Evolutionary conservation across 805 yeast genomes (phyloP).

Genomic region (Hanseniaspora mollemarum): DNA sequence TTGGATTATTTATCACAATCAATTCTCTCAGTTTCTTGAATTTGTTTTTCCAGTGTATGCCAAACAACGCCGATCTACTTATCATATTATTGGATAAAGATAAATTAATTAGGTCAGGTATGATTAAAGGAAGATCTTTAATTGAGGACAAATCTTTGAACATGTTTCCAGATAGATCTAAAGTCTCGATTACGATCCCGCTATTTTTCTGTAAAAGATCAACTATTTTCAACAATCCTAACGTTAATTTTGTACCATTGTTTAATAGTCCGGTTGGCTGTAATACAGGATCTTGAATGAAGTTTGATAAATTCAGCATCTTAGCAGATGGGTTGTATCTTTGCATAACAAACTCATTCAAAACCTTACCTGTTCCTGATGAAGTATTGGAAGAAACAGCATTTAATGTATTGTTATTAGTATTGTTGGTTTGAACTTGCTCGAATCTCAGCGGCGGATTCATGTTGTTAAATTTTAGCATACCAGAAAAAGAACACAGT

Average conservation of each 20-base stretch:
- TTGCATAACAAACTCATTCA: constrained; percentile 39
- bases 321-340: constrained; percentile 56
- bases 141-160: constrained; percentile 51
- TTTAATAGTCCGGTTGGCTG: constrained; percentile 13
- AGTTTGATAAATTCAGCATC: constrained; percentile 56
- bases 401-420: not conserved
- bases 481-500: constrained; percentile 10
- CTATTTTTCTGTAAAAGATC: constrained; percentile 28
- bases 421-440: not conserved
- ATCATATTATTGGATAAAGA: constrained; percentile 71
- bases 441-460: constrained; percentile 10
- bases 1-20: constrained; percentile 67
- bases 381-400: constrained; percentile 11
- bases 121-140: constrained; percentile 56
- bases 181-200: constrained; percentile 44
- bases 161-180: constrained; percentile 57
- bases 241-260: constrained; percentile 2
- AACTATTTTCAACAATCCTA: constrained; percentile 59
- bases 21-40: constrained; percentile 64
- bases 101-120: constrained; percentile 65
- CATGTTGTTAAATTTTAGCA: constrained; percentile 11
- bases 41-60: constrained; percentile 64
- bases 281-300: constrained; percentile 24
- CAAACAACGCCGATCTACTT: constrained; percentile 35
- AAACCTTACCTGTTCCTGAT: constrained; percentile 12